Percentiles rank a stretch among this genome's conserved stretches.
Evolutionary conservation across 805 yeast species (phyloP).

Genomic region (Candida pini): DNA sequence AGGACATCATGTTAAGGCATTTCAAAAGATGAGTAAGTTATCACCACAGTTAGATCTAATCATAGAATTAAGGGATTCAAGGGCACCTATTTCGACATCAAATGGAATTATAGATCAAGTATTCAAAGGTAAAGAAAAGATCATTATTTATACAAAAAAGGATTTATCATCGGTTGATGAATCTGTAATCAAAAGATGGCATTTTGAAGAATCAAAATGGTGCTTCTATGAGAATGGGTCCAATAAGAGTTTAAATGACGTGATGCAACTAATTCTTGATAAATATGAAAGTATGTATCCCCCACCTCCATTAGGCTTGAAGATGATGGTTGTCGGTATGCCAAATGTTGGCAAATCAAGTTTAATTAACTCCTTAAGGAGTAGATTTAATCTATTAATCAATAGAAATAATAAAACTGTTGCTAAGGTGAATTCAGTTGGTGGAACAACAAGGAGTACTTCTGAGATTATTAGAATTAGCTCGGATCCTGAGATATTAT

Average conservation of each 20-base stretch:
- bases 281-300: slow-evolving; percentile 45
- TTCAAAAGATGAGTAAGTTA: slow-evolving; percentile 56
- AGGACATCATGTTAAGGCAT: slow-evolving; percentile 84
- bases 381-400: slow-evolving; percentile 19
- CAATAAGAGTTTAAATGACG: slow-evolving; percentile 39
- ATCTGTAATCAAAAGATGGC: slow-evolving; percentile 28
- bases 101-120: slow-evolving; percentile 73
- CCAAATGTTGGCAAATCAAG: slow-evolving; percentile 98
- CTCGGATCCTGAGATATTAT: slow-evolving; percentile 54
- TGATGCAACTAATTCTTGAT: slow-evolving; percentile 46
- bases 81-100: slow-evolving; percentile 84
- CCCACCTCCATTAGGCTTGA: slow-evolving; percentile 77
- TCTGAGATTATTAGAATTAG: slow-evolving; percentile 68
- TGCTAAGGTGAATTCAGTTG: slow-evolving; percentile 78
- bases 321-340: slow-evolving; percentile 82
- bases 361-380: slow-evolving; percentile 67
- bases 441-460: slow-evolving; percentile 83
- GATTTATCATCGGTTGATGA: slow-evolving; percentile 50
- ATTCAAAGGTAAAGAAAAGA: slow-evolving; percentile 45
- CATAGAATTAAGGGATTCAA: slow-evolving; percentile 78
- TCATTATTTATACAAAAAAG: slow-evolving; percentile 73
- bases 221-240: slow-evolving; percentile 52
- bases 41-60: slow-evolving; percentile 79
- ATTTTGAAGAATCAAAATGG: slow-evolving; percentile 10
- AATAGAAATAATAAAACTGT: slow-evolving; percentile 47